A percentile compares a stretch with the other conserved stretches of the same genome.
Conservation (phyloP, 805 yeast genomes). For the Saturnispora serradocipensis region DNA sequence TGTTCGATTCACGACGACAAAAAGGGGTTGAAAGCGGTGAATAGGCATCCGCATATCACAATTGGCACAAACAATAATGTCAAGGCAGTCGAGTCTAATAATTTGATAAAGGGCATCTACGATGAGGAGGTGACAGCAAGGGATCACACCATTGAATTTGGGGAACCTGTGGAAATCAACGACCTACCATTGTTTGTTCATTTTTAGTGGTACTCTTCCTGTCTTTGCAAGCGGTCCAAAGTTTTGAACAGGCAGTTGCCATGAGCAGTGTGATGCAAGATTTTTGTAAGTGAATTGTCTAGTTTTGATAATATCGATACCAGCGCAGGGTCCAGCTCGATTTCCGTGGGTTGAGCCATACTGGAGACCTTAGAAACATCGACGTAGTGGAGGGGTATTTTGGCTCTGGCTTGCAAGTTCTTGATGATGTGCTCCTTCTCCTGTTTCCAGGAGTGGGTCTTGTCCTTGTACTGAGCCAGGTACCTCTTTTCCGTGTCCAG, state of each 20-base stretch:
- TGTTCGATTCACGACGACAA: constrained; percentile 8
- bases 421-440: constrained; percentile 13
- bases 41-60: constrained; percentile 59
- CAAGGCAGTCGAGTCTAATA: constrained; percentile 45
- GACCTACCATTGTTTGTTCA: constrained; percentile 18
- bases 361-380: not conserved
- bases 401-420: not conserved
- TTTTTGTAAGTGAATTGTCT: not conserved
- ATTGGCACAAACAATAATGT: constrained; percentile 47
- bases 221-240: not conserved
- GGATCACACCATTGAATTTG: constrained; percentile 12
- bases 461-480: constrained; percentile 14
- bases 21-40: constrained; percentile 21
- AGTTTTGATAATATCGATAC: not conserved
- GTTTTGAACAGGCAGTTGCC: constrained; percentile 1
- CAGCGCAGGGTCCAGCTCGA: constrained; percentile 2
- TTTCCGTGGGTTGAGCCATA: not conserved
- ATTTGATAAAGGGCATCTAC: constrained; percentile 18
- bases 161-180: constrained; percentile 4
- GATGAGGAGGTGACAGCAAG: constrained; percentile 7
- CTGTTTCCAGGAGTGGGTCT: constrained; percentile 11
- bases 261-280: not conserved
- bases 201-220: not conserved
- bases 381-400: not conserved
- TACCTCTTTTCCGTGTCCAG: constrained; percentile 18